Evolutionary conservation across 2,329 filamentous ascomycete genomes (phyloP).

Genomic region (Thielaviopsis populi): DNA sequence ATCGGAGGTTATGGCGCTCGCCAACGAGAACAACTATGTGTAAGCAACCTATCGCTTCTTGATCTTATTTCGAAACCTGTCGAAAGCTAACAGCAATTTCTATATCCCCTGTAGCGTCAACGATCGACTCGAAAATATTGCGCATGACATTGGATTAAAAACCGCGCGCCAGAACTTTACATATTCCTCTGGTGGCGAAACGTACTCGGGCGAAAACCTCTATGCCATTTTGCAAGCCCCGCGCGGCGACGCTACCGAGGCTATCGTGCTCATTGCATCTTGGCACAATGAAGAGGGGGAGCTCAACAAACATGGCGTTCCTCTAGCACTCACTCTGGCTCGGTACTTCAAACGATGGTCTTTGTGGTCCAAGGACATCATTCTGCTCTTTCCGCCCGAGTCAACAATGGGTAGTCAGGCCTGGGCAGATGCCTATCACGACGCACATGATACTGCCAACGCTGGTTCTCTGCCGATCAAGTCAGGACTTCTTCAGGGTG

Average conservation of each 20-base stretch:
- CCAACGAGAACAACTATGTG: constrained; percentile 38
- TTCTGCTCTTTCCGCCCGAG: constrained; percentile 77
- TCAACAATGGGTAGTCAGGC: constrained; percentile 83
- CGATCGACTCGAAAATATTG: constrained; percentile 57
- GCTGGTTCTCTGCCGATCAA: constrained; percentile 74
- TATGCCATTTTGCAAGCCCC: constrained; percentile 91
- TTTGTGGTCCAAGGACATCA: constrained; percentile 97
- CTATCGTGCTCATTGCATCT: constrained; percentile 79
- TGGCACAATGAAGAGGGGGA: constrained; percentile 70
- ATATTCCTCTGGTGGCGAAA: constrained; percentile 62
- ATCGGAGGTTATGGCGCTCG: constrained; percentile 59
- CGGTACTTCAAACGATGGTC: constrained; percentile 98
- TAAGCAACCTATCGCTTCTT: constrained; percentile 23
- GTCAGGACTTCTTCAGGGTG: constrained; percentile 83
- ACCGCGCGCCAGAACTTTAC: constrained; percentile 76
- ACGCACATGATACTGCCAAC: constrained; percentile 56
- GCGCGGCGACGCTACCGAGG: constrained; percentile 89
- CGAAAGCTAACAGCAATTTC: not conserved
- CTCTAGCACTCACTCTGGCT: constrained; percentile 70
- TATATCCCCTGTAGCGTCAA: constrained; percentile 35
- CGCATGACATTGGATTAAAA: constrained; percentile 70
- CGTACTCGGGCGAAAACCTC: constrained; percentile 68
- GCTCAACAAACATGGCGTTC: constrained; percentile 74
- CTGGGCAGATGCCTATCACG: constrained; percentile 96
- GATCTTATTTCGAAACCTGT: not conserved